These are phyloP conservation scores for Plasmodium adleri DNA, from an alignment of 169 alveolate genomes.

Conservation along the genomic window DNA sequence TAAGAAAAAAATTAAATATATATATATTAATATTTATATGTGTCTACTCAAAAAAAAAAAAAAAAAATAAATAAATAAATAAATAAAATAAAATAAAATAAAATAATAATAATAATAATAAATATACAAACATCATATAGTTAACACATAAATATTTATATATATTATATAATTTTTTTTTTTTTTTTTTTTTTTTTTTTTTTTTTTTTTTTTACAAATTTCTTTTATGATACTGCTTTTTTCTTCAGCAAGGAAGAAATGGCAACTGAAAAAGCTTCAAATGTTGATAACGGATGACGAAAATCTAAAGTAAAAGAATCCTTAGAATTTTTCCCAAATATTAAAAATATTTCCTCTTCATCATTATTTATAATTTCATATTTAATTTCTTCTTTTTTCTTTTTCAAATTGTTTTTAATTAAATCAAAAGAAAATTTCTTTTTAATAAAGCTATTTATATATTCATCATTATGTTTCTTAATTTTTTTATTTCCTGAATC, in stretches of 20 bases:
- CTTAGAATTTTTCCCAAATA: constrained; percentile 82
- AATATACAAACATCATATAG: constrained; percentile 17
- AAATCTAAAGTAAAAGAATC: constrained; percentile 84
- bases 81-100: background rate
- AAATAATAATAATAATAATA: background rate
- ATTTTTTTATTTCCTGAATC: background rate
- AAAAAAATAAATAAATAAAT: background rate
- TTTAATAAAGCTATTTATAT: constrained; percentile 13
- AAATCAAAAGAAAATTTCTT: constrained; percentile 78
- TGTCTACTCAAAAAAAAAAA: background rate
- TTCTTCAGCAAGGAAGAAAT: constrained; percentile 78
- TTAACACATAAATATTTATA: background rate
- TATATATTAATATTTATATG: too few species aligned
- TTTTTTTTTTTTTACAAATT: background rate
- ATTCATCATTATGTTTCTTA: too few species aligned
- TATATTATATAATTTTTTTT: background rate
- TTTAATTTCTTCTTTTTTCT: constrained; percentile 31
- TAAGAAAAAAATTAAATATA: too few species aligned
- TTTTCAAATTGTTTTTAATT: constrained; percentile 55
- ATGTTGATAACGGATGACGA: constrained; percentile 83
- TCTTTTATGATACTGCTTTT: constrained; percentile 78
- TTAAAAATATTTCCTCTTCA: constrained; percentile 75
- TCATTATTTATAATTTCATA: constrained; percentile 74
- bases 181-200: background rate
- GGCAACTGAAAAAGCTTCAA: constrained; percentile 86